Percentiles rank a stretch among this genome's conserved stretches.
These are phyloP conservation scores for Rhizopogon parksii DNA, from an alignment of 1,284 basidiomycete genomes.

Conservation along the genomic window DNA sequence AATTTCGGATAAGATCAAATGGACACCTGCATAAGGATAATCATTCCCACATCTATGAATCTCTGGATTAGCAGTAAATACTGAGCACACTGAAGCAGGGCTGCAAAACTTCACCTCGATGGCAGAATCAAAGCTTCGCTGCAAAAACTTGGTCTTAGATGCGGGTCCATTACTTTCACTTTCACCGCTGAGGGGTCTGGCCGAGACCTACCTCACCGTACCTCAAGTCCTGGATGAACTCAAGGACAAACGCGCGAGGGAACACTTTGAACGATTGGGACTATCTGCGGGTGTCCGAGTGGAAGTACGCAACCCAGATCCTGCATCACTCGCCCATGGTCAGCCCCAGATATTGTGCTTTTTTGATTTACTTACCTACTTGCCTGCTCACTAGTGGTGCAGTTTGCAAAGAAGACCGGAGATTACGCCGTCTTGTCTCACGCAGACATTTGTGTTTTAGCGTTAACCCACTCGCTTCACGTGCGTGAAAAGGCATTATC, in stretches of 20 bases:
- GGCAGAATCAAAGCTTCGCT: conserved; percentile 34
- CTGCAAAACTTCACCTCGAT: conserved; percentile 15
- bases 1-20: neutral
- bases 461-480: conserved; percentile 78
- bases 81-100: too few species aligned
- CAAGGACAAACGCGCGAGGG: conserved; percentile 78
- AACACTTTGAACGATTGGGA: conserved; percentile 76
- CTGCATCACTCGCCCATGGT: conserved; percentile 75
- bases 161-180: conserved; percentile 85
- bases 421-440: conserved; percentile 91
- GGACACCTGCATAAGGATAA: conserved; percentile 2
- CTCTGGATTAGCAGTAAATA: neutral
- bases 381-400: conserved; percentile 54
- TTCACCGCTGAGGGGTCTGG: conserved; percentile 78
- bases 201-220: conserved; percentile 77
- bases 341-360: conserved; percentile 20
- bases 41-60: conserved; percentile 4
- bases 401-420: conserved; percentile 93
- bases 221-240: conserved; percentile 87
- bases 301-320: conserved; percentile 66
- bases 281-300: conserved; percentile 72
- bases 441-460: conserved; percentile 88
- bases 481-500: conserved; percentile 33
- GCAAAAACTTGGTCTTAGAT: conserved; percentile 84
- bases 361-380: conserved; percentile 9